Evolutionary conservation across 306 rosid genomes (phyloP), one percentile per base, ranked within the genome.

Genomic region (Pterocarpus macrocarpus): DNA sequence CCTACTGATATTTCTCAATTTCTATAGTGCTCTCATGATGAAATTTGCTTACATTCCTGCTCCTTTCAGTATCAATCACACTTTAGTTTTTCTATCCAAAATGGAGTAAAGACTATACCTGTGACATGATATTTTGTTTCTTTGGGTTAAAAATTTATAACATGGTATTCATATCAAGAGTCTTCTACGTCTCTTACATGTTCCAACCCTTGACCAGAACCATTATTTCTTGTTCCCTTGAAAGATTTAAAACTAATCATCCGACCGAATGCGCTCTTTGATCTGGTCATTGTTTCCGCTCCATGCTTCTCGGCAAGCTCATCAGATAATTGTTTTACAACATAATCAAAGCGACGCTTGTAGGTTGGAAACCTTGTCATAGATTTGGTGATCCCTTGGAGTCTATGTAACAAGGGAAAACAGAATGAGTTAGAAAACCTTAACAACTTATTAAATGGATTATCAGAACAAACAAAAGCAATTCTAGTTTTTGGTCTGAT

Each of bases 301-400:
- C 83, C 85, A 13, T 80, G 86, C 81, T 83, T 90, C 88, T 65
- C 83, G 2, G 88, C 86, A 63, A 86, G 90, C 65, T 90, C 90
- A 8, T 89, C 89, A 0, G 89, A 87, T 55, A 96, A 47, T 16
- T 74, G 4, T 44, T 86, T 84, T 16, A 90, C 85, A 71, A 96
- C 91, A 74, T 70, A 36, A 63, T 92, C 97, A 34, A 90, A 89
- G 12, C 96, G 93, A 12, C 98, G 97, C 90, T 81, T 83, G 82
- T 79, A 89, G 8, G 98, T 96, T 1, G 97, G 99, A 44, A 85
- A 96, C 89, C 99, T 92, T 32, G 98, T 83, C 85, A 93, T 93
- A 11, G 98, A 93, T 76, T 88, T 93, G 32, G 92, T 96, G 81
- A 96, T 89, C 62, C 99, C 99, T 78, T 84, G 94, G 14, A 96